These are phyloP conservation scores for Phlebiopsis flavidoalba DNA, from an alignment of 768 basidiomycete genomes.

Conservation along the genomic window DNA sequence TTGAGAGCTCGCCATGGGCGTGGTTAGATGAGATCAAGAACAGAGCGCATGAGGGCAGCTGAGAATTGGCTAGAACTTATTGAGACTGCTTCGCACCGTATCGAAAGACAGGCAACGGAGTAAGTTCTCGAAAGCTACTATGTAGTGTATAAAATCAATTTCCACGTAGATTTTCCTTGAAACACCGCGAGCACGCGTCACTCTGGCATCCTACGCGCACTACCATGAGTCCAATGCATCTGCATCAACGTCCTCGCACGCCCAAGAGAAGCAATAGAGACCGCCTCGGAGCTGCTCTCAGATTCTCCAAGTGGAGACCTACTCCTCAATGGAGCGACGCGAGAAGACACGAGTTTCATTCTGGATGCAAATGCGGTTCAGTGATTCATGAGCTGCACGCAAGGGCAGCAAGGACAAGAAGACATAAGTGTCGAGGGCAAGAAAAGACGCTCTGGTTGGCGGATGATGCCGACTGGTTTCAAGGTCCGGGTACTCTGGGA, in stretches of 20 bases:
- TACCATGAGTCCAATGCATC: conserved; percentile 68
- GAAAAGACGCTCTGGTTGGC: conserved; percentile 56
- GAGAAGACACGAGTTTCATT: conserved; percentile 99
- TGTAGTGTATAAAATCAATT: too few species aligned
- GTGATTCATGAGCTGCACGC: conserved; percentile 71
- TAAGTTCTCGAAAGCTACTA: conserved; percentile 27
- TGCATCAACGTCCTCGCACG: conserved; percentile 31
- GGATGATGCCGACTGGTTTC: conserved; percentile 91
- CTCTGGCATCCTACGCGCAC: conserved; percentile 75
- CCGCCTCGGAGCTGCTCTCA: conserved; percentile 86
- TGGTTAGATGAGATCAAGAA: conserved; percentile 81
- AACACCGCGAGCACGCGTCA: conserved; percentile 92
- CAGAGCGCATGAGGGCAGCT: conserved; percentile 55
- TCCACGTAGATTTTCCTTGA: conserved; percentile 83
- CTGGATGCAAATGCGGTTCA: conserved; percentile 95
- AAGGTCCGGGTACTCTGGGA: conserved; percentile 86
- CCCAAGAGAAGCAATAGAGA: conserved; percentile 69
- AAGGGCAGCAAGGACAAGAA: conserved; percentile 70
- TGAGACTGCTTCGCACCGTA: conserved; percentile 82
- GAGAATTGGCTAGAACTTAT: conserved; percentile 84
- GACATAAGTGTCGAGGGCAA: conserved; percentile 53
- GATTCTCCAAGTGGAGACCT: conserved; percentile 98
- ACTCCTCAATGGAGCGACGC: conserved; percentile 95
- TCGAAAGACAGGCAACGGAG: conserved; percentile 99
- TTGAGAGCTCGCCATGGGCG: conserved; percentile 83